A percentile compares a stretch with the other conserved stretches of the same genome.
These are phyloP conservation scores for Clathrus columnatus DNA, from an alignment of 768 basidiomycete genomes.

Conservation along the genomic window DNA sequence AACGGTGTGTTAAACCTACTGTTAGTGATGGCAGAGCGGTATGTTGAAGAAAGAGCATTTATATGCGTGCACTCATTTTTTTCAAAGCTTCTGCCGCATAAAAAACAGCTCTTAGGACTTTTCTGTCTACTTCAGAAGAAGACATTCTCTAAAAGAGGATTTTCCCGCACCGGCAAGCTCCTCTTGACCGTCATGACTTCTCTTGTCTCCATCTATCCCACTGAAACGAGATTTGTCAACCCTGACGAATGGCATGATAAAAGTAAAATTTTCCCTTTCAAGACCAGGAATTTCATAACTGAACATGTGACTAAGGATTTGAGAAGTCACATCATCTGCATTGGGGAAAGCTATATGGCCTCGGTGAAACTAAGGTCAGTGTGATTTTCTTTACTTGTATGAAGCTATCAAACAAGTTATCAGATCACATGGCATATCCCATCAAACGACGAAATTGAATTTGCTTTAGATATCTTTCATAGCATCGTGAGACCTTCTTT, in stretches of 20 bases:
- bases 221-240: slow-evolving; percentile 77
- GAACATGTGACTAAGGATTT: slow-evolving; percentile 43
- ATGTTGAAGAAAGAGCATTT: slow-evolving; percentile 23
- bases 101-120: slow-evolving; percentile 50
- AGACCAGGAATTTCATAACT: background rate
- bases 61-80: background rate
- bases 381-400: background rate
- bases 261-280: slow-evolving; percentile 33
- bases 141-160: slow-evolving; percentile 72
- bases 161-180: slow-evolving; percentile 71
- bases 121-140: slow-evolving; percentile 59
- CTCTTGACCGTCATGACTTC: slow-evolving; percentile 64
- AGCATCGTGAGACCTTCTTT: slow-evolving; percentile 61
- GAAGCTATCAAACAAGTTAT: background rate
- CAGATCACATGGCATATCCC: slow-evolving; percentile 79
- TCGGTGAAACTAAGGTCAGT: slow-evolving; percentile 60
- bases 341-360: slow-evolving; percentile 74
- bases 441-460: slow-evolving; percentile 57
- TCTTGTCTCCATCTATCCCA: slow-evolving; percentile 70
- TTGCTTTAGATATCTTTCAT: slow-evolving; percentile 60
- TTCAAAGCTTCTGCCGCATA: slow-evolving; percentile 54
- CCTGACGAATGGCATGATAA: slow-evolving; percentile 64
- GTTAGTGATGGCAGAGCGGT: slow-evolving; percentile 50
- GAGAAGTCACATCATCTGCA: slow-evolving; percentile 55
- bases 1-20: slow-evolving; percentile 1